These are phyloP conservation scores for Trypanosoma grayi DNA, from an alignment of 208 protist genomes.

Conservation along the genomic window DNA sequence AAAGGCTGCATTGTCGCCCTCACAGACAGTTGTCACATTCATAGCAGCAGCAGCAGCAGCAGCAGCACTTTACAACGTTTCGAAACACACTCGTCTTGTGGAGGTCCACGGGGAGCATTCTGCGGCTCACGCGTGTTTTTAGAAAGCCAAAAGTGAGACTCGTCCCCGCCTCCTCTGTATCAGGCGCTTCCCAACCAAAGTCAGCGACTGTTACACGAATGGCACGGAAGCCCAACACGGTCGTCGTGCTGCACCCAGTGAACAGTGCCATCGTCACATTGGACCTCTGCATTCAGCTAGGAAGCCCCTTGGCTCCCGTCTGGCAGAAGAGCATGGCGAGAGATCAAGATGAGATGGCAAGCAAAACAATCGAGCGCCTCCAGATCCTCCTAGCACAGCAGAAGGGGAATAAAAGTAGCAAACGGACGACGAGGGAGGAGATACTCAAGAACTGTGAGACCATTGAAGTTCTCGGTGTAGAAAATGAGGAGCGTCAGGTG, in stretches of 20 bases:
- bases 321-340: conserved; percentile 75
- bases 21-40: too few relatives aligned
- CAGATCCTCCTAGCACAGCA: conserved; percentile 59
- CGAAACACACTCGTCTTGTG: neutral
- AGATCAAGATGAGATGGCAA: conserved; percentile 47
- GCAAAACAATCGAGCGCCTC: conserved; percentile 75
- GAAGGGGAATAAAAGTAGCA: conserved; percentile 17
- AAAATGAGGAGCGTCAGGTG: conserved; percentile 4
- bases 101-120: neutral
- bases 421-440: conserved; percentile 38
- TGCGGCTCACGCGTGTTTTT: neutral
- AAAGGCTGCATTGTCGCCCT: too few relatives aligned
- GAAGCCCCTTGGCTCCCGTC: conserved; percentile 8
- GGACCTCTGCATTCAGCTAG: conserved; percentile 29
- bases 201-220: conserved; percentile 8
- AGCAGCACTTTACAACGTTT: conserved; percentile 1
- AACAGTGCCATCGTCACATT: conserved; percentile 29
- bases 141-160: neutral
- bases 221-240: conserved; percentile 25
- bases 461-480: conserved; percentile 44
- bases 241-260: conserved; percentile 24
- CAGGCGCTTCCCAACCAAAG: too few relatives aligned
- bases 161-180: neutral
- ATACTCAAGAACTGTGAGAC: conserved; percentile 48
- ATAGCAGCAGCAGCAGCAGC: too few relatives aligned